Base-by-base conservation (phyloP, 352 stramenopile species). In the Pythium vanterpoolii region DNA sequence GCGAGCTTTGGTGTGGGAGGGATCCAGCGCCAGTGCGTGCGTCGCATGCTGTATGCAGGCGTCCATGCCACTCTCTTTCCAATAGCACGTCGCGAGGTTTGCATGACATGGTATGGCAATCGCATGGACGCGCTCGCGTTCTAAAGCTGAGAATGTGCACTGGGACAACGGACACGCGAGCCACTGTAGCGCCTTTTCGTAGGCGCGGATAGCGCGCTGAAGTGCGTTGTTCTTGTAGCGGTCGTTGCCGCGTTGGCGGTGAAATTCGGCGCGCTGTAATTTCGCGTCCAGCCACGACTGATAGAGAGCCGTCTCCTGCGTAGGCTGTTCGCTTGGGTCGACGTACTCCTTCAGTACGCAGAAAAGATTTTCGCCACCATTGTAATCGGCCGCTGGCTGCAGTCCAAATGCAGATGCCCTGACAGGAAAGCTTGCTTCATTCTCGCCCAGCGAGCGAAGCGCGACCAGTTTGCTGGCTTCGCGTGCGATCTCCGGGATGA, bases 51-150 rank as follows among this genome's bases (percentile, higher is more conserved):
- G 31, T 28, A 90, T 71, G 54, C 78, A 90, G 27, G 44, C 55
- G 7, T 83, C 62, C 45, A 74, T 62, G 1, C 74, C 46, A 1
- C 51, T 26, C 3, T 76, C 44, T 57, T 88, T 90, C 61, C 66
- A 88, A 56, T 76, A 74, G 58, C 74, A 86, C 28, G 73, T 83
- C 54, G 79, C 80, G 47, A 89, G 68, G 61, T 90, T 90, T 19
- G 66, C 64, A 26, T 85, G 78, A 34, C 78, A 86, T 3, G 76
- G 71, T 8, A 83, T 56, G 10, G 69, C 69, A 16, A 89, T 49
- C 8, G 53, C 48, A 31, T 73, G 46, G 31, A 85, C 54, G 5
- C 58, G 30, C 8, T 69, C 44, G 27, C 68, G 45, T 60, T 92
- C 79, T 0, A 73, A 44, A 0, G 9, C 7, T 16, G 70, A 72